These are phyloP conservation scores for Penicillium taxi DNA, from an alignment of 495 filamentous ascomycete genomes.

Conservation along the genomic window DNA sequence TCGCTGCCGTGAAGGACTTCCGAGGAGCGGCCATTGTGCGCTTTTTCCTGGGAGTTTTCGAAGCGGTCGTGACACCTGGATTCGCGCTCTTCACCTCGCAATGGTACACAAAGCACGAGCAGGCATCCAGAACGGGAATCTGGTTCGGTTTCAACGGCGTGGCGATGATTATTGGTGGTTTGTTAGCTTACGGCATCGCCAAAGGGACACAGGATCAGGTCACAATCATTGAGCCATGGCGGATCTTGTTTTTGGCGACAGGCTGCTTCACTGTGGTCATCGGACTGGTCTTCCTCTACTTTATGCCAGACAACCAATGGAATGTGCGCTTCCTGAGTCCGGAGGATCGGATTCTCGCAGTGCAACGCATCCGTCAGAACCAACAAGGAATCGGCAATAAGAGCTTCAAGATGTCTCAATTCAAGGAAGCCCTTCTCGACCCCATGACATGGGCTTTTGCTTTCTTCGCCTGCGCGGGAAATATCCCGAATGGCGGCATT, in stretches of 20 bases:
- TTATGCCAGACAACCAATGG: constrained; percentile 45
- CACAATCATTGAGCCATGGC: constrained; percentile 48
- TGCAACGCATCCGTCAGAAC: constrained; percentile 48
- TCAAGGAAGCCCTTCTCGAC: constrained; percentile 26
- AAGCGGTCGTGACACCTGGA: constrained; percentile 49
- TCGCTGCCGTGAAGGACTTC: constrained; percentile 36
- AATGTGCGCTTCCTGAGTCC: constrained; percentile 37
- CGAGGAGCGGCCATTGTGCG: constrained; percentile 42
- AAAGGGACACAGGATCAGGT: constrained; percentile 39
- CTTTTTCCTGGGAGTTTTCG: constrained; percentile 48
- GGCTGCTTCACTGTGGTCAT: constrained; percentile 45
- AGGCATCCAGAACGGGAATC: constrained; percentile 42
- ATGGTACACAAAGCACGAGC: constrained; percentile 52
- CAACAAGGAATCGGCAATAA: constrained; percentile 50
- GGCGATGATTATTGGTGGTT: constrained; percentile 50
- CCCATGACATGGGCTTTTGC: constrained; percentile 28
- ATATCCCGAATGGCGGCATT: constrained; percentile 58
- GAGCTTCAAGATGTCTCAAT: constrained; percentile 45
- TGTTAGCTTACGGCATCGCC: constrained; percentile 54
- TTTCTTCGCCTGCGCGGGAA: constrained; percentile 22
- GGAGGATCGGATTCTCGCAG: constrained; percentile 41
- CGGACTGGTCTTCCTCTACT: constrained; percentile 26
- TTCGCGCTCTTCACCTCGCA: constrained; percentile 49
- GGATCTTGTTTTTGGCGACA: constrained; percentile 55
- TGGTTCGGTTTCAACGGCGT: constrained; percentile 54